Evolutionary conservation across 257 asterid genomes (phyloP).

Genomic region (Solanum verrucosum): DNA sequence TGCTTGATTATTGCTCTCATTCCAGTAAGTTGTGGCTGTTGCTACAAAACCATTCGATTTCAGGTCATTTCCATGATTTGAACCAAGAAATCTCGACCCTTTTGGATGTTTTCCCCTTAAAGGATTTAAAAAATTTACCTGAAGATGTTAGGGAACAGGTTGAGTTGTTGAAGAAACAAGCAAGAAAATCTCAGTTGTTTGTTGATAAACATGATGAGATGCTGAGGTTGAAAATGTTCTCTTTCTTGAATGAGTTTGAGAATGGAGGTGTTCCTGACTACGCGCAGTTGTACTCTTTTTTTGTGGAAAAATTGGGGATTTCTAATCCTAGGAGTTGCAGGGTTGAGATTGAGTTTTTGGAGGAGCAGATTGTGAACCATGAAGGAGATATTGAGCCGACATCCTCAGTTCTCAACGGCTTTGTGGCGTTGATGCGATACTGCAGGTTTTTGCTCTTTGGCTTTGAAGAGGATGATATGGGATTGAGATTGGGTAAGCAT

Average conservation of each 20-base stretch:
- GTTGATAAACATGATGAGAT: constrained; percentile 54
- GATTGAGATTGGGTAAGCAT: constrained; percentile 37
- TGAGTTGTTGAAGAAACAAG: constrained; percentile 53
- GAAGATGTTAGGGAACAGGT: constrained; percentile 68
- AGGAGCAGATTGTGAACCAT: constrained; percentile 77
- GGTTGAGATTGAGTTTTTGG: constrained; percentile 71
- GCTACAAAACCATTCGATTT: constrained; percentile 65
- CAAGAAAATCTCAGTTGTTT: constrained; percentile 37
- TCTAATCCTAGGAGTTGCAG: constrained; percentile 46
- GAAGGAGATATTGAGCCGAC: constrained; percentile 85
- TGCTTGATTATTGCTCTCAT: constrained; percentile 61
- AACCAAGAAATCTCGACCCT: constrained; percentile 75
- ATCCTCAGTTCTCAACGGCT: constrained; percentile 49
- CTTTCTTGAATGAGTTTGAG: constrained; percentile 70
- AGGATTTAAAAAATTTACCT: constrained; percentile 30
- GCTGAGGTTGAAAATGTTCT: constrained; percentile 47
- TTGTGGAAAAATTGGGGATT: constrained; percentile 52
- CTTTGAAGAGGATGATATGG: constrained; percentile 69
- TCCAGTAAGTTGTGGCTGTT: constrained; percentile 84
- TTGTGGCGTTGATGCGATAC: constrained; percentile 68
- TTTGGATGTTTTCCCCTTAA: constrained; percentile 72
- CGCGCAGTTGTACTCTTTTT: constrained; percentile 30
- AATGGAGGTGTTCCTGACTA: constrained; percentile 45
- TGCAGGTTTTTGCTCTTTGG: constrained; percentile 70
- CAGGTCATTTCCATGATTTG: constrained; percentile 81